phyloP scores from a whole-genome alignment of 2,329 filamentous ascomycete genomes.

The Calonectria fujianensis region DNA sequence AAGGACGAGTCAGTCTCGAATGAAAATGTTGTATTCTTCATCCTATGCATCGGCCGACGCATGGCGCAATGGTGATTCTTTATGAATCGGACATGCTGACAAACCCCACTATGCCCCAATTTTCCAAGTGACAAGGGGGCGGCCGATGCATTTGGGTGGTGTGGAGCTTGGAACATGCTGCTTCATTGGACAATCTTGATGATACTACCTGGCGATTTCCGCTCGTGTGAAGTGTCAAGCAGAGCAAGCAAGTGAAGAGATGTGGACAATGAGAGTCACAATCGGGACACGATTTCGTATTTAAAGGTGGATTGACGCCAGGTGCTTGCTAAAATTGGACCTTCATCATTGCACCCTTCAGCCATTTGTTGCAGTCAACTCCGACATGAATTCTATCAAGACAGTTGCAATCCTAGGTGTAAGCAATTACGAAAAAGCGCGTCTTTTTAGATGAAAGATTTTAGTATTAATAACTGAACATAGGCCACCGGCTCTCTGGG shows the following conservation, averaged over 20 bases:
- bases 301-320: not conserved
- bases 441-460: not conserved
- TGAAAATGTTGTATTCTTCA: not conserved
- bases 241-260: not conserved
- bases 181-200: not conserved
- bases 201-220: not conserved
- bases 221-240: not conserved
- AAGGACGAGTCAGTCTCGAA: not conserved
- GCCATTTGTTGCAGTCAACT: not conserved
- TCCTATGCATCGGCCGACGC: slow-evolving; percentile 20
- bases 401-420: slow-evolving; percentile 16
- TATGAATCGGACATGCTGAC: not conserved
- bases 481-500: slow-evolving; percentile 10
- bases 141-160: slow-evolving; percentile 24
- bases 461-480: not conserved
- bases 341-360: not conserved
- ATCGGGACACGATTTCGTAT: not conserved
- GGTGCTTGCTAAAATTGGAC: not conserved
- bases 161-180: not conserved
- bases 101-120: not conserved
- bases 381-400: not conserved
- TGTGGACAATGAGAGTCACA: not conserved
- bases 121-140: not conserved
- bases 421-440: not conserved
- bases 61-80: not conserved